Evolutionary conservation across 495 filamentous ascomycete genomes (phyloP), one percentile per base, ranked within the genome.

Genomic region (Evernia prunastri): DNA sequence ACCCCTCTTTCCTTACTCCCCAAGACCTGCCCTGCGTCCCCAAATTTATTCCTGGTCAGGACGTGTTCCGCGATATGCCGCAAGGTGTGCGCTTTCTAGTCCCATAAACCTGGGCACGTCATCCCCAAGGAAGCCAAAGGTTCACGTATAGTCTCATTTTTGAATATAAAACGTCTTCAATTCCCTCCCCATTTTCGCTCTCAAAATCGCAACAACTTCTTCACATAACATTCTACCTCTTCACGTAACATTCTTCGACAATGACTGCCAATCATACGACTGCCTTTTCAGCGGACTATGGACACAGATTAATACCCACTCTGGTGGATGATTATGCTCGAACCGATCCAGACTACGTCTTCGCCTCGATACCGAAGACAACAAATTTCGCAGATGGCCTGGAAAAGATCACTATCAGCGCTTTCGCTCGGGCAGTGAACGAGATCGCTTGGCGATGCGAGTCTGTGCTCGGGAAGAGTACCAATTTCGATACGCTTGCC

Each of bases 341-440:
- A 7, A 69, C 33, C 33, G 72, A 75, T 1, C 81, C 82, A 4
- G 66, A 73, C 1, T 67, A 69, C 8, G 73, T 79, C 51, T 82
- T 72, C 56, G 74, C 79, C 47, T 70, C 73, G 18, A 66, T 81
- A 39, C 79, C 82, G 18, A 68, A 70, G 4, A 76, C 76, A 0
- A 67, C 72, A 7, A 64, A 81, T 45, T 71, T 78, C 4, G 70
- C 72, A n/a, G 75, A 85, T 56, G 84, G 82, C 6, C 86, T 81
- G 75, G 74, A 71, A 31, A n/a, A 70, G 12, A 66, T 88, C 47
- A 80, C 75, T 15, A 81, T 81, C 65, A 64, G 66, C n/a, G 68
- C 77, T 8, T 74, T 84, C 20, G 78, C 80, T 39, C 76, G 78
- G 61, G 82, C 81, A 25, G 69, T 86, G 56, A 82, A 87, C 66